A percentile compares a stretch with the other conserved stretches of the same genome.
Conservation (phyloP, 2,329 filamentous ascomycete genomes). For the Penicillium sp. region DNA sequence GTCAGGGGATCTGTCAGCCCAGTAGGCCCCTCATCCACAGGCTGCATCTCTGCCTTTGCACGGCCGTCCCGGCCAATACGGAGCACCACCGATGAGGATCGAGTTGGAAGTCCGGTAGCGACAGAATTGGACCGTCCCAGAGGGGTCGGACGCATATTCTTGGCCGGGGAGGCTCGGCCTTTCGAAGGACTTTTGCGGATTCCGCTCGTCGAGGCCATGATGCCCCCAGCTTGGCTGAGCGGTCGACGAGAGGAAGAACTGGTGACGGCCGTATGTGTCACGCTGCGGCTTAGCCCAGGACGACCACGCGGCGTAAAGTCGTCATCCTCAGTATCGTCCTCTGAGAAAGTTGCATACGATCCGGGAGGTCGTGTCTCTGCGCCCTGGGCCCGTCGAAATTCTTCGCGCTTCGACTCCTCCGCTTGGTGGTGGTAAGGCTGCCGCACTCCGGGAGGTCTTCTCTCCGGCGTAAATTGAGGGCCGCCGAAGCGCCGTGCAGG, state of each 20-base stretch:
- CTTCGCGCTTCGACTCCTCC: conserved; percentile 45
- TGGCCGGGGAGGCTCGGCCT: conserved; percentile 41
- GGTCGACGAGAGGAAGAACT: conserved; percentile 26
- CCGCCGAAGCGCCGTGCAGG: conserved; percentile 45
- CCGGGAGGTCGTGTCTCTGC: conserved; percentile 25
- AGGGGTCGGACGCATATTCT: conserved; percentile 31
- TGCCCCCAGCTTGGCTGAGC: conserved; percentile 27
- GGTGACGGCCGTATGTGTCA: conserved; percentile 37
- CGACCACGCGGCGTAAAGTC: conserved; percentile 33
- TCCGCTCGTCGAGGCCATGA: conserved; percentile 32
- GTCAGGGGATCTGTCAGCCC: conserved; percentile 34
- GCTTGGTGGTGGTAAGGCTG: conserved; percentile 49
- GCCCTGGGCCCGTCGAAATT: conserved; percentile 33
- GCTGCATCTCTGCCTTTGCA: conserved; percentile 44
- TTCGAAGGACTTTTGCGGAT: conserved; percentile 42
- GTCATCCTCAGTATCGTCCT: conserved; percentile 31
- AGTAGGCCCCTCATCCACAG: conserved; percentile 30
- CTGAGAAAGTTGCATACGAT: conserved; percentile 29
- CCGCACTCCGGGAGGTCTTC: conserved; percentile 28
- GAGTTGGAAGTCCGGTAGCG: conserved; percentile 28
- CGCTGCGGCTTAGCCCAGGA: conserved; percentile 38
- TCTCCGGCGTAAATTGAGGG: conserved; percentile 30
- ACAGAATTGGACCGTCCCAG: conserved; percentile 31
- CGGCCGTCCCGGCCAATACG: conserved; percentile 47
- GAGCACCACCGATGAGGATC: conserved; percentile 42